phyloP scores from a whole-genome alignment of 108 stramenopile genomes.

The Pseudonitzschia delicatissima region DNA sequence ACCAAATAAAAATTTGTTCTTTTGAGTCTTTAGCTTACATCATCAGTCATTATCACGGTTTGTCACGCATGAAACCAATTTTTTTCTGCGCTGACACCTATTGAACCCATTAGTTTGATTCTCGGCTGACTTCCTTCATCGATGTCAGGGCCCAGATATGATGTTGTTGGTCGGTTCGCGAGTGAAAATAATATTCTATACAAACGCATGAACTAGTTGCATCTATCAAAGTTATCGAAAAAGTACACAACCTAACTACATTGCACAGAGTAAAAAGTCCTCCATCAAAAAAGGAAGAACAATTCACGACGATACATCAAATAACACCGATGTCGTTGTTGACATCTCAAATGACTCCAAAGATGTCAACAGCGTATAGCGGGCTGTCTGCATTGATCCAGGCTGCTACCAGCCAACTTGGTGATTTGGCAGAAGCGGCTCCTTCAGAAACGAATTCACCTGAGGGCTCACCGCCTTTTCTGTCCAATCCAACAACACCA shows the following conservation, averaged over 20 bases:
- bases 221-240: no score
- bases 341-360: slow-evolving; percentile 3
- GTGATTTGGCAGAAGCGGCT: slow-evolving; percentile 24
- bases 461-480: not conserved
- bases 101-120: no score
- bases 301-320: not conserved
- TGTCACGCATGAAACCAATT: no score
- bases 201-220: no score
- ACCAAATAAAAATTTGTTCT: no score
- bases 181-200: no score
- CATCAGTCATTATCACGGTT: no score
- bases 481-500: slow-evolving; percentile 5
- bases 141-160: no score
- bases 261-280: not conserved
- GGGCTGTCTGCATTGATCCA: slow-evolving; percentile 55
- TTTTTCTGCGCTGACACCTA: no score
- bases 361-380: slow-evolving; percentile 21
- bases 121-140: no score
- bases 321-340: not conserved
- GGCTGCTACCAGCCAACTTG: slow-evolving; percentile 50
- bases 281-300: not conserved
- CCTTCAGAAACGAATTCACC: slow-evolving; percentile 4
- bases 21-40: no score
- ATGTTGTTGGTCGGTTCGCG: no score
- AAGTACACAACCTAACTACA: not conserved